Conservation (phyloP, 768 basidiomycete genomes). For the Pleurotus platypus region DNA sequence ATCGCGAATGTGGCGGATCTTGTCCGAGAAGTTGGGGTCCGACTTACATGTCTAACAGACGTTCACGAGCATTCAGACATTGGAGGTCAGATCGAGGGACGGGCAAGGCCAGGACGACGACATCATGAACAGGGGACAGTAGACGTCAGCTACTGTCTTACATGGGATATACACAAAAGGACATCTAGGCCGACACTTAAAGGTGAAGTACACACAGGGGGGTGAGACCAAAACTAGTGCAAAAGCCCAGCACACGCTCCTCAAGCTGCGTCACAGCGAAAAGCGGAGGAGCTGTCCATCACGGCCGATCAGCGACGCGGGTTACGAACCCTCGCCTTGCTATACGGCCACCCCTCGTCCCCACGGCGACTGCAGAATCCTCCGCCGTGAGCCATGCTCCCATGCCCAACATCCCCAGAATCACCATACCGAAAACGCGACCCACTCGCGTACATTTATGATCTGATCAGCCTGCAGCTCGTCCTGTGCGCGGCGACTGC, state of each 20-base stretch:
- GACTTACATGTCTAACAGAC: constrained; percentile 50
- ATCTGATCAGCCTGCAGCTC: too few species aligned
- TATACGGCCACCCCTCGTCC: too few species aligned
- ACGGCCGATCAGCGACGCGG: constrained; percentile 24
- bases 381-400: too few species aligned
- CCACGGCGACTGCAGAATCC: too few species aligned
- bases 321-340: neutral
- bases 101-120: constrained; percentile 17
- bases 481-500: too few species aligned
- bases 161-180: constrained; percentile 21
- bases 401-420: too few species aligned
- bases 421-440: too few species aligned
- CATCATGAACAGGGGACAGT: constrained; percentile 17
- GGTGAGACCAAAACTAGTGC: constrained; percentile 58
- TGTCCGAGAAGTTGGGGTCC: constrained; percentile 81
- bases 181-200: constrained; percentile 19
- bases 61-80: constrained; percentile 6
- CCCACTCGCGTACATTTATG: too few species aligned
- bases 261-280: constrained; percentile 70
- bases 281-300: constrained; percentile 51
- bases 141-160: constrained; percentile 60
- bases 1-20: constrained; percentile 82
- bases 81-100: constrained; percentile 20
- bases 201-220: constrained; percentile 36
- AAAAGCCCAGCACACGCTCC: constrained; percentile 48